Evolutionary conservation across 108 stramenopile genomes (phyloP), one percentile per base, ranked within the genome.

Genomic region (Fragilariopsis cylindrus): DNA sequence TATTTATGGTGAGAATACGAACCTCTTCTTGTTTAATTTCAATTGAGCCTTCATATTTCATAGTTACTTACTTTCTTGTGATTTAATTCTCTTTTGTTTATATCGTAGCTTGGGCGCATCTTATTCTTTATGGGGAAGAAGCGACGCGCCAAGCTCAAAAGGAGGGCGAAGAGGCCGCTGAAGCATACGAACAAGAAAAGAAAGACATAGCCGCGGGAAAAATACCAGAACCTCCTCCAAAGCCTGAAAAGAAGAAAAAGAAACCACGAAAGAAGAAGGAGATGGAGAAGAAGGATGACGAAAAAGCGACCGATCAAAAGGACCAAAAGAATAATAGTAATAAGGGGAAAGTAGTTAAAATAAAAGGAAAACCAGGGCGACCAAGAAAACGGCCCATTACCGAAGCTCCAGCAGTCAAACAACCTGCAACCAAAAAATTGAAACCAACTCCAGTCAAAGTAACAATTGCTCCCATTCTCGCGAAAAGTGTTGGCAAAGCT

Each of bases 131-230:
- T 71, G 94, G 94, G 13, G 92, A 92, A 67, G 94, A 92, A 53
- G 94, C 92, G 9, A 95, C 94, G 5, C 82, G 78, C 64, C 82
- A 89, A 73, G 94, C 94, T 48, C 92, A 92, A 70, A 78, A 79
- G 39, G 94, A 95, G 76, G 94, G 94, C 7, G 94, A 95, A 77
- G 94, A 92, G 76, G 94, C 94, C 4, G 92, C 89, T 13, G 94
- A 89, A 39, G 87, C 90, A 42, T 95, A 88, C 57, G 92, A 91
- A 66, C 87, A 88, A 74, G 82, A 90, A 53, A 85, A 92, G 71
- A 80, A 84, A 57, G 90, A 88, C 57, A 86, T 92, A 43, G 92
- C 87, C 0, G 90, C 76, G 8, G 94, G 92, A 1, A 91, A 86
- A 71, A 66, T 87, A 9, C 82, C 82, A 4, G 72, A 80, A 16